These are phyloP conservation scores for Castanea crenata DNA, from an alignment of 306 rosid species.

Conservation along the genomic window DNA sequence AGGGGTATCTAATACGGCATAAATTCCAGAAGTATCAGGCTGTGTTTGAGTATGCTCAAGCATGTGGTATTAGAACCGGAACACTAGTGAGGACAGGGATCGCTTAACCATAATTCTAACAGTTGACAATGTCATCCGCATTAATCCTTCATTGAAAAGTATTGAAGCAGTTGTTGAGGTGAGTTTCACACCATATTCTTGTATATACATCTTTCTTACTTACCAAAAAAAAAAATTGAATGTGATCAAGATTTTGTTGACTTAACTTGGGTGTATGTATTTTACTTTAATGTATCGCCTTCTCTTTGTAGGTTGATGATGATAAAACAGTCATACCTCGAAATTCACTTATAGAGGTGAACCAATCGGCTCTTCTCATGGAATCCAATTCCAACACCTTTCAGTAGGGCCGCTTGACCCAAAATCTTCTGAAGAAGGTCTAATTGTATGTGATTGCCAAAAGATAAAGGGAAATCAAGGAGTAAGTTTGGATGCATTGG, in stretches of 20 bases:
- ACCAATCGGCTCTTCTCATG: constrained; percentile 98
- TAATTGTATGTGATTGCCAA: constrained; percentile 78
- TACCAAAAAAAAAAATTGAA: not conserved
- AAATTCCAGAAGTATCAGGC: constrained; percentile 80
- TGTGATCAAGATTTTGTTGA: not conserved
- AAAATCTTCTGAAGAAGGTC: constrained; percentile 72
- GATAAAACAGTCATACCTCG: constrained; percentile 85
- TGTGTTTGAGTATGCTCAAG: constrained; percentile 79
- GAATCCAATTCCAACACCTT: constrained; percentile 83
- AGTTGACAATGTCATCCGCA: constrained; percentile 78
- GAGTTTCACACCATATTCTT: constrained; percentile 18
- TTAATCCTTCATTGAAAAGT: constrained; percentile 72
- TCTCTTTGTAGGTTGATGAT: constrained; percentile 70
- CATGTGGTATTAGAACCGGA: constrained; percentile 81
- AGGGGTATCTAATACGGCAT: constrained; percentile 67
- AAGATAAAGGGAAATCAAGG: constrained; percentile 79
- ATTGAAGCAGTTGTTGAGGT: constrained; percentile 93
- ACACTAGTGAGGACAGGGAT: constrained; percentile 95
- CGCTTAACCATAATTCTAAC: no score
- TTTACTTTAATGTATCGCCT: constrained; percentile 1
- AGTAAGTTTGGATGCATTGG: constrained; percentile 81
- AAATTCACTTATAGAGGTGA: constrained; percentile 83
- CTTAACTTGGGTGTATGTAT: not conserved
- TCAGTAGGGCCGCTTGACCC: constrained; percentile 81
- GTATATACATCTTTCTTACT: not conserved